These are phyloP conservation scores for Aureococcus anophagefferens DNA, from an alignment of 108 stramenopile species.

Conservation along the genomic window DNA sequence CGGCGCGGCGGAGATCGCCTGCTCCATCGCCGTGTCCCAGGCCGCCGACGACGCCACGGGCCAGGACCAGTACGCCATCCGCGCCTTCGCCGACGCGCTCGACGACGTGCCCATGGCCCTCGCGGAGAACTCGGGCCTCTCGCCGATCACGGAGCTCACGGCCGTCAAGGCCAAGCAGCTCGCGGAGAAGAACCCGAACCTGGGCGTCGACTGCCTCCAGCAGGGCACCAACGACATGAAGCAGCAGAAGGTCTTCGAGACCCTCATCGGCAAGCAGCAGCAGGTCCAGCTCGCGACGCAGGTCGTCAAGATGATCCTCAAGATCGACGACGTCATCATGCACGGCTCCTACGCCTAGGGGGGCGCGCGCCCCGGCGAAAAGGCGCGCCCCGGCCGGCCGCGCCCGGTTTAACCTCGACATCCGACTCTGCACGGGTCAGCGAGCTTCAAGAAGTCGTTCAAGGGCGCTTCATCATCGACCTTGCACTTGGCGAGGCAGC, in stretches of 20 bases:
- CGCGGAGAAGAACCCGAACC: conserved; percentile 66
- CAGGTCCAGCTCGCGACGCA: conserved; percentile 97
- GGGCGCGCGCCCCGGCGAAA: too few relatives aligned
- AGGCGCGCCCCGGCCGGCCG: too few relatives aligned
- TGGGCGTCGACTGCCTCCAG: conserved; percentile 81
- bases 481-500: too few relatives aligned
- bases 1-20: conserved; percentile 93
- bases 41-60: conserved; percentile 85
- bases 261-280: conserved; percentile 97
- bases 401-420: too few relatives aligned
- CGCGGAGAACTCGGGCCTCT: conserved; percentile 93
- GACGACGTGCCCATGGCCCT: conserved; percentile 98
- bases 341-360: conserved; percentile 39
- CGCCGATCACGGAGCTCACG: conserved; percentile 90
- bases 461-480: too few relatives aligned
- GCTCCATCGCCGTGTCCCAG: conserved; percentile 79
- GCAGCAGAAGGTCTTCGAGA: conserved; percentile 94
- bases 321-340: conserved; percentile 96
- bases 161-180: conserved; percentile 87
- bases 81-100: conserved; percentile 96
- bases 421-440: too few relatives aligned
- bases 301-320: conserved; percentile 99
- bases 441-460: too few relatives aligned
- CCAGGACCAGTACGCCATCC: conserved; percentile 96
- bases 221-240: conserved; percentile 69